Percentiles rank a stretch among this genome's conserved stretches.
Evolutionary conservation across 352 stramenopile genomes (phyloP).

Genomic region (Pythium insidiosum): DNA sequence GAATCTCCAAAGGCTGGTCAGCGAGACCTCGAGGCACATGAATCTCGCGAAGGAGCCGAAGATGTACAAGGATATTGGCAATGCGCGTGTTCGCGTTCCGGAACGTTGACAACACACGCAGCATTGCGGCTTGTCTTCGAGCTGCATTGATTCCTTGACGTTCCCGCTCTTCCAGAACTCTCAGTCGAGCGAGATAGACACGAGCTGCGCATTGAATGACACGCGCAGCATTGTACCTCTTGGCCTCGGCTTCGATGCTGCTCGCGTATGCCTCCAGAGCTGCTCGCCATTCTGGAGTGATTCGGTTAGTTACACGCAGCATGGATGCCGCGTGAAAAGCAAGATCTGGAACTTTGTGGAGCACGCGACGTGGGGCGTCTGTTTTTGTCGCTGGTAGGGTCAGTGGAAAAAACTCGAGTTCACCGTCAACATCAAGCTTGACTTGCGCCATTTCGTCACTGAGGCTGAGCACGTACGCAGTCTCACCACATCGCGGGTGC

Average conservation of each 20-base stretch:
- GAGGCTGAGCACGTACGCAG: conserved; percentile 56
- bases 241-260: conserved; percentile 54
- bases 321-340: conserved; percentile 46
- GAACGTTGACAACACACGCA: conserved; percentile 41
- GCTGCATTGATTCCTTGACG: conserved; percentile 56
- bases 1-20: conserved; percentile 52
- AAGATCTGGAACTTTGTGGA: conserved; percentile 53
- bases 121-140: conserved; percentile 41
- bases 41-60: conserved; percentile 54
- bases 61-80: conserved; percentile 51
- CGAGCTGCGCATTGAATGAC: conserved; percentile 68
- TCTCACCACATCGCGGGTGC: conserved; percentile 70
- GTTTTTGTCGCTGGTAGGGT: conserved; percentile 43
- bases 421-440: conserved; percentile 74
- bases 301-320: conserved; percentile 23
- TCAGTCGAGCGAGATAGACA: conserved; percentile 55
- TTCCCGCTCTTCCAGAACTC: conserved; percentile 58
- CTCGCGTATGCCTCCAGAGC: conserved; percentile 55
- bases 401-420: conserved; percentile 75
- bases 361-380: conserved; percentile 40
- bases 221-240: conserved; percentile 51
- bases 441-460: conserved; percentile 59
- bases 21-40: conserved; percentile 33
- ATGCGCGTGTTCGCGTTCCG: conserved; percentile 58
- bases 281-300: conserved; percentile 39